These are phyloP conservation scores for Smittium culicis DNA, from an alignment of 371 early-diverging fungal genomes.

Conservation along the genomic window DNA sequence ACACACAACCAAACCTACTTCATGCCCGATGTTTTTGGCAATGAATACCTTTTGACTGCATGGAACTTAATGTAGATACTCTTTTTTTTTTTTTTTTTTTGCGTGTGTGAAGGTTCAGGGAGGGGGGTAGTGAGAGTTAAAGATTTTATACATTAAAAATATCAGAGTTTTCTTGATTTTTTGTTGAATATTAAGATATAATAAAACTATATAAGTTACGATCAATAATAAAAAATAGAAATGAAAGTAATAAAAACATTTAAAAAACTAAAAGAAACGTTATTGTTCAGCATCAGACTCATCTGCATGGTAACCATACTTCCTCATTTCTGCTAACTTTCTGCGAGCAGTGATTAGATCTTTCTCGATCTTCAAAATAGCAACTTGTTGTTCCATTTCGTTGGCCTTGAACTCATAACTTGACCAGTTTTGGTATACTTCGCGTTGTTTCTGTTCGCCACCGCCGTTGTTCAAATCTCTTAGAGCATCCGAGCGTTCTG, in stretches of 20 bases:
- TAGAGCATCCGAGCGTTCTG: conserved; percentile 50
- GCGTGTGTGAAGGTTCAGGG: too few relatives aligned
- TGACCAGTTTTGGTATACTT: conserved; percentile 53
- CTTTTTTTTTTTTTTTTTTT: too few relatives aligned
- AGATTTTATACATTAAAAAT: too few relatives aligned
- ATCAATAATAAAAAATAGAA: too few relatives aligned
- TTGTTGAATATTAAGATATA: too few relatives aligned
- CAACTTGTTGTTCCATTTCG: conserved; percentile 96
- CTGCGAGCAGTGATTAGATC: conserved; percentile 72
- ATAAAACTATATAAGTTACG: too few relatives aligned
- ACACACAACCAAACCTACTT: conserved; percentile 8
- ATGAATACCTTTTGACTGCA: neutral
- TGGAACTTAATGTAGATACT: conserved; percentile 8
- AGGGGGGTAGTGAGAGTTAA: too few relatives aligned
- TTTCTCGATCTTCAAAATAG: conserved; percentile 86
- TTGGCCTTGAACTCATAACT: conserved; percentile 84
- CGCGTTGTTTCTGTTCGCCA: conserved; percentile 34
- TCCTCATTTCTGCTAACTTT: conserved; percentile 82
- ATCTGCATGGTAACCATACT: conserved; percentile 45
- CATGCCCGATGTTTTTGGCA: neutral
- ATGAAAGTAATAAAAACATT: too few relatives aligned
- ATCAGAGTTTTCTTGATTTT: too few relatives aligned
- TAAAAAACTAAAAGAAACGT: too few relatives aligned
- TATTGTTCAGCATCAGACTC: conserved; percentile 37
- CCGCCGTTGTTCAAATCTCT: conserved; percentile 34